Evolutionary conservation across 192 early-diverging fungal genomes (phyloP), one percentile per base, ranked within the genome.

Genomic region (Coemansia sp.): DNA sequence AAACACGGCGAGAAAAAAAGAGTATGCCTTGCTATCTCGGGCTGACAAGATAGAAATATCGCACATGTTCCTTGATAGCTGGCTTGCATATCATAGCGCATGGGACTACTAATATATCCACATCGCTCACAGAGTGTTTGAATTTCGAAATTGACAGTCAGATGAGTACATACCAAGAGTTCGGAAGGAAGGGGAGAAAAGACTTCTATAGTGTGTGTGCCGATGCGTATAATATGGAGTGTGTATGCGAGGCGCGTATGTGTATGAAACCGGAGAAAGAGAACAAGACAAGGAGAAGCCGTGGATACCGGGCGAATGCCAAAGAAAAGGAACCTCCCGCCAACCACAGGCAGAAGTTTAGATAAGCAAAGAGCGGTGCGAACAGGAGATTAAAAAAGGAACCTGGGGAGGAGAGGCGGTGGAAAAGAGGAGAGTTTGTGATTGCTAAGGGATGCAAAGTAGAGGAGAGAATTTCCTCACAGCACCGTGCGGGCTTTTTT

Each of bases 121-220:
- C 21, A 7, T 48, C 40, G 45, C 19, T 21, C n/a, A n/a, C 3
- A 3, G 17, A 6, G 44, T n/a, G 14, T 48, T 48, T 48, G 45
- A 48, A 48, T 48, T 48, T 48, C n/a, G 45, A 48, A 48, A 8
- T 48, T 24, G 44, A 17, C 45, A 19, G 45, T 19, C 45, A 48
- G 45, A 48, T 48, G 45, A 48, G 21, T 56, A 56, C 53, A 31
- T 56, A 56, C 53, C 53, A 56, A 56, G 53, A 56, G 53, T 56
- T 34, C 17, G 53, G 53, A 33, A 31, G 50, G 31, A 13, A 31
- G 8, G 29, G 51, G 44, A 19, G 45, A 19, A 48, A 21, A 48
- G n/a, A 19, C 45, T 33, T 56, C 53, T 56, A 56, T 56, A 34
- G 33, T 29, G 17, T 31, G 53, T 56, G 53, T 56, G 53, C 53